Conservation (phyloP, 441 rosid species). For the Capsella rubella region DNA sequence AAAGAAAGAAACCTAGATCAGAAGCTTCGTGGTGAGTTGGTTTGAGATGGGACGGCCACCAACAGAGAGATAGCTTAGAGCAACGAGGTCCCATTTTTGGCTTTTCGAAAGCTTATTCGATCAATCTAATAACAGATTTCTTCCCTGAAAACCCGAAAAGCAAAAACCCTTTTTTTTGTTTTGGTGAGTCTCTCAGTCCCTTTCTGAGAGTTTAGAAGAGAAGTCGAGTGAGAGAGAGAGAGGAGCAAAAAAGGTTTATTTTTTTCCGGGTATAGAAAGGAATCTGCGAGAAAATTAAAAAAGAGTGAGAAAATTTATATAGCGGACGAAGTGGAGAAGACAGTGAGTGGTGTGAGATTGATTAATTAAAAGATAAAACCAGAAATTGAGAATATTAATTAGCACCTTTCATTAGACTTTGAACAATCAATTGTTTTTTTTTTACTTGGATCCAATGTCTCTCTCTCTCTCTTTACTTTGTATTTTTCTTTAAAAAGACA, state of each 20-base stretch:
- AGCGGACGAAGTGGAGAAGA: conserved; percentile 44
- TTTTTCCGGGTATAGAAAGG: conserved; percentile 38
- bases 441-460: conserved; percentile 57
- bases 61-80: conserved; percentile 91
- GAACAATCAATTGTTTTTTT: background rate
- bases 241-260: background rate
- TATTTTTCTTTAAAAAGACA: too few relatives aligned
- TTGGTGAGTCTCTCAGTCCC: conserved; percentile 20
- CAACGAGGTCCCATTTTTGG: conserved; percentile 82
- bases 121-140: conserved; percentile 14
- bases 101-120: conserved; percentile 29
- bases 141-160: conserved; percentile 38
- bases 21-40: conserved; percentile 66
- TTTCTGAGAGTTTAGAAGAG: conserved; percentile 7
- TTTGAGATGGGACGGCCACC: conserved; percentile 80
- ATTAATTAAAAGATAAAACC: background rate
- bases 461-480: background rate
- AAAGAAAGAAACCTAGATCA: conserved; percentile 67
- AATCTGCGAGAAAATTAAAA: conserved; percentile 43
- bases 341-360: background rate
- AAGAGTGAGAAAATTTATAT: conserved; percentile 40
- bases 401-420: background rate
- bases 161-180: conserved; percentile 40
- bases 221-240: conserved; percentile 1
- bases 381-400: too few relatives aligned